Evolutionary conservation across 83 land plant genomes (phyloP).

Genomic region (Diphasiastrum complanatum): DNA sequence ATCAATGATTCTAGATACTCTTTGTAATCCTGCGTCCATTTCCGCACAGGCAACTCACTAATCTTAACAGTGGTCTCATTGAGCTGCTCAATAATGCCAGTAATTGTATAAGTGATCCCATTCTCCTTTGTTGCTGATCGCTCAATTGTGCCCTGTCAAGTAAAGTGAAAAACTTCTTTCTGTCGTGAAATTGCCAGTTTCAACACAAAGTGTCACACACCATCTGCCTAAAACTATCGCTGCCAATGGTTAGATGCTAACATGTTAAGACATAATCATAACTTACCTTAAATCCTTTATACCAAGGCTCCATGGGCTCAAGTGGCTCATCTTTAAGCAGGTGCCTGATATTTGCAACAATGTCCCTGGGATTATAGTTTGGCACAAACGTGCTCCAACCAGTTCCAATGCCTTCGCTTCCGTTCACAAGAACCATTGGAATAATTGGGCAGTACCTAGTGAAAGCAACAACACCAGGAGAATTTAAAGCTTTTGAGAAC

Average conservation of each 20-base stretch:
- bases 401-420: constrained; percentile 99
- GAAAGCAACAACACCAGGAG: background rate
- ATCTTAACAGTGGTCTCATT: constrained; percentile 71
- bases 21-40: constrained; percentile 94
- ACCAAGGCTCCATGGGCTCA: constrained; percentile 98
- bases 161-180: too few species aligned
- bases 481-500: background rate
- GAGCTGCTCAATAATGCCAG: constrained; percentile 73
- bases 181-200: too few species aligned
- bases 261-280: background rate
- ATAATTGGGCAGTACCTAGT: constrained; percentile 86
- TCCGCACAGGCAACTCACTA: constrained; percentile 80
- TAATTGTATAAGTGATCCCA: constrained; percentile 61
- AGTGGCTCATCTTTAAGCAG: constrained; percentile 62
- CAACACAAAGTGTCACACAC: too few species aligned
- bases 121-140: constrained; percentile 63
- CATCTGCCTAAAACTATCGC: too few species aligned
- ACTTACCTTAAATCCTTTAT: constrained; percentile 81
- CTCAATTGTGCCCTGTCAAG: constrained; percentile 84
- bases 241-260: too few species aligned
- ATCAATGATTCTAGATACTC: constrained; percentile 63
- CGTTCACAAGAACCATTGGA: constrained; percentile 91
- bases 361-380: constrained; percentile 90
- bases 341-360: constrained; percentile 65
- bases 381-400: constrained; percentile 98